phyloP scores from a whole-genome alignment of 345 rosid genomes.

The Populus simonii region DNA sequence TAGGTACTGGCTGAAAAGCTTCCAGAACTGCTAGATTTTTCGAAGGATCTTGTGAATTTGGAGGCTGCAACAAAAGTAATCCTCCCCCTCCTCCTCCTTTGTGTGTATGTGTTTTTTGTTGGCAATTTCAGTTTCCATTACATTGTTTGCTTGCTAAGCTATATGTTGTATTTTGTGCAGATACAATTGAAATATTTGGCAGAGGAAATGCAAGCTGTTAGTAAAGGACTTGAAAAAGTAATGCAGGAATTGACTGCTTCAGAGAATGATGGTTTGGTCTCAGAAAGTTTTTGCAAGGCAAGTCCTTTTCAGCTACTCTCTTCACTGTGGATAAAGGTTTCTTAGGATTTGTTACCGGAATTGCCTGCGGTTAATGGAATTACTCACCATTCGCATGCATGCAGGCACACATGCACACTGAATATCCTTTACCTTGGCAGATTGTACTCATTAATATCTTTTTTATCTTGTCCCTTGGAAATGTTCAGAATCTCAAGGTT shows the following conservation, averaged over 20 bases:
- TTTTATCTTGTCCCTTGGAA: background rate
- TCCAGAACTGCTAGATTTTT: slow-evolving; percentile 29
- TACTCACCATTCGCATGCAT: background rate
- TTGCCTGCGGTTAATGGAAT: background rate
- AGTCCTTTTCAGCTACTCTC: background rate
- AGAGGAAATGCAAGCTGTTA: slow-evolving; percentile 39
- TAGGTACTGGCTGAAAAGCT: slow-evolving; percentile 31
- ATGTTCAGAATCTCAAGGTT: slow-evolving; percentile 17
- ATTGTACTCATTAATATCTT: background rate
- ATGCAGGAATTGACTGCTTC: slow-evolving; percentile 32
- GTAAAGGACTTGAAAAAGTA: slow-evolving; percentile 33
- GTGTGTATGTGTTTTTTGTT: background rate
- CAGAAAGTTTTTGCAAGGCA: slow-evolving; percentile 22
- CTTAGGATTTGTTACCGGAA: background rate
- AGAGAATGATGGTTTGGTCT: slow-evolving; percentile 29
- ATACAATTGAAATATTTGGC: slow-evolving; percentile 34
- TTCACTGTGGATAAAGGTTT: slow-evolving; percentile 7
- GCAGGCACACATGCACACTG: background rate
- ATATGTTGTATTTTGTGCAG: slow-evolving; percentile 1
- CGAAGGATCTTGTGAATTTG: slow-evolving; percentile 26
- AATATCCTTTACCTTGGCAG: background rate
- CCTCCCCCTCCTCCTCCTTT: background rate
- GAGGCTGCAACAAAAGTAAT: slow-evolving; percentile 32
- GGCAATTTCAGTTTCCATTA: background rate
- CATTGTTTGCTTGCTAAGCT: background rate